These are phyloP conservation scores for Blastocystis sp. DNA, from an alignment of 352 stramenopile genomes.

Conservation along the genomic window DNA sequence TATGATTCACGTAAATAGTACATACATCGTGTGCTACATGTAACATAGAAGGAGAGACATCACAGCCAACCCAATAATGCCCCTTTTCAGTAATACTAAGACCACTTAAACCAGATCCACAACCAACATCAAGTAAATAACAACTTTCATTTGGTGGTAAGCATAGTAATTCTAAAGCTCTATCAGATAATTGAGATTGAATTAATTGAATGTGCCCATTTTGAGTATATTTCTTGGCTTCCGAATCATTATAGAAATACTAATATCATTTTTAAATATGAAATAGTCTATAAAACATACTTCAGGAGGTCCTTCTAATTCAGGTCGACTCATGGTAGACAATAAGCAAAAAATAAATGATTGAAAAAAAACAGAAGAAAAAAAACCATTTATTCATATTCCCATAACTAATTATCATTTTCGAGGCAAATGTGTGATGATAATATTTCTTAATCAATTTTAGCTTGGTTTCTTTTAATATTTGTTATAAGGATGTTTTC, in stretches of 20 bases:
- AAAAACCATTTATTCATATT: too few relatives aligned
- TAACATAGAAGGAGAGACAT: conserved; percentile 93
- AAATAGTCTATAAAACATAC: neutral
- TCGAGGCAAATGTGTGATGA: too few relatives aligned
- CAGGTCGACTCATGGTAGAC: conserved; percentile 7
- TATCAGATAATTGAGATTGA: conserved; percentile 76
- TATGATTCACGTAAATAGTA: conserved; percentile 35
- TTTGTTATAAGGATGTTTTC: too few relatives aligned
- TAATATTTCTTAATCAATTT: too few relatives aligned
- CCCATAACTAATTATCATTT: too few relatives aligned
- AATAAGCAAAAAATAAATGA: too few relatives aligned
- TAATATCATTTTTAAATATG: conserved; percentile 36
- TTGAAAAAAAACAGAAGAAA: too few relatives aligned
- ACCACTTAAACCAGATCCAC: conserved; percentile 79
- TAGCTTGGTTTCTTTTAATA: too few relatives aligned
- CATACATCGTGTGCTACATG: conserved; percentile 79
- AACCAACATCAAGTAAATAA: conserved; percentile 85
- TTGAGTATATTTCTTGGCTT: conserved; percentile 70
- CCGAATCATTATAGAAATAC: conserved; percentile 71
- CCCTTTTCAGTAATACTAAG: conserved; percentile 55
- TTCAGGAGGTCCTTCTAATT: conserved; percentile 3
- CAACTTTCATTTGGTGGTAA: conserved; percentile 58
- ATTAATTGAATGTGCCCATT: conserved; percentile 72
- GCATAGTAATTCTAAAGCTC: conserved; percentile 85
- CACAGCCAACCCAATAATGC: conserved; percentile 86